These are phyloP conservation scores for Trichoderma orchidacearum DNA, from an alignment of 495 filamentous ascomycete species.

Conservation along the genomic window DNA sequence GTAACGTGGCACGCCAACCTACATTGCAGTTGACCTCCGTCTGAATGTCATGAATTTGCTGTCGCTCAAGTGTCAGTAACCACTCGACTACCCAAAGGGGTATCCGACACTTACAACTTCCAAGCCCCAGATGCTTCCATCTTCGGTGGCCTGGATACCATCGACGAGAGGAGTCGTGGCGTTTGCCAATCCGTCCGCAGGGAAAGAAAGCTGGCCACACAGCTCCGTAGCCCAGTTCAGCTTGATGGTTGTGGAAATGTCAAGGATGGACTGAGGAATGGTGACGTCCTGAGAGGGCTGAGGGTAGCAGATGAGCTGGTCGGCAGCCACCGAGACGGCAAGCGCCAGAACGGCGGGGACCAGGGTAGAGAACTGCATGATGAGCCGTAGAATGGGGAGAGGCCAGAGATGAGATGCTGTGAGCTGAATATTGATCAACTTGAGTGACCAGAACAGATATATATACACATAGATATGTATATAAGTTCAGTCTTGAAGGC, in stretches of 20 bases:
- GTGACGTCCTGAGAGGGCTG: neutral
- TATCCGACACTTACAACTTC: neutral
- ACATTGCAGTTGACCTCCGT: neutral
- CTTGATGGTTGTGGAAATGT: neutral
- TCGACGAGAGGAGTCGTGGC: neutral
- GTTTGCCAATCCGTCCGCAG: neutral
- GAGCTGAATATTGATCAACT: no score
- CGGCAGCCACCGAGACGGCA: neutral
- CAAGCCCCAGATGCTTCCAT: neutral
- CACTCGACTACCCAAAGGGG: neutral
- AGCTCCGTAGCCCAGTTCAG: neutral
- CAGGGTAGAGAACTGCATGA: neutral
- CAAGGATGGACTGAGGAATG: neutral
- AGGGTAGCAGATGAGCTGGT: neutral
- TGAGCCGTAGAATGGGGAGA: no score
- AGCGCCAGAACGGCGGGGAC: neutral
- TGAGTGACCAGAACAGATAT: no score
- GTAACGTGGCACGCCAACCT: neutral
- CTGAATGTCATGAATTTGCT: neutral
- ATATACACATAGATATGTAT: no score
- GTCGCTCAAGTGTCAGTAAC: neutral
- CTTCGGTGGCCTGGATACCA: neutral
- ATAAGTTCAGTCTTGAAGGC: no score
- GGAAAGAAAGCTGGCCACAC: neutral
- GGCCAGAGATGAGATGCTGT: no score